Evolutionary conservation across 2,329 filamentous ascomycete species (phyloP), one percentile per base, ranked within the genome.

Genomic region (Stromatinia cepivora): DNA sequence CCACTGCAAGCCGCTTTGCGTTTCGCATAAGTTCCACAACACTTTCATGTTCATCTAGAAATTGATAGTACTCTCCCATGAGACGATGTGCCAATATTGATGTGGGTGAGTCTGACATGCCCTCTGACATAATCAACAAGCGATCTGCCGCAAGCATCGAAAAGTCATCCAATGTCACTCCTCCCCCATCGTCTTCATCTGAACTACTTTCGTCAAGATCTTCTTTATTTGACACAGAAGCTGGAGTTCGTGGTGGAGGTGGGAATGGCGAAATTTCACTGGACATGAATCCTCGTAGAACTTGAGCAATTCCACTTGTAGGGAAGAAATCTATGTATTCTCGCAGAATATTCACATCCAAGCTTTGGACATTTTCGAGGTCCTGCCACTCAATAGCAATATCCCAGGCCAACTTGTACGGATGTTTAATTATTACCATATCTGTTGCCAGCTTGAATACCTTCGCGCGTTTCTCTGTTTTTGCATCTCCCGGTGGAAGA

Each of bases 351-450:
- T 87, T 87, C 56, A 88, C 86, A 77, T 98, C 94, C 83, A 93
- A 91, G 36, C 92, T 87, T n/a, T 85, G 82, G 61, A 95, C 85
- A 59, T 87, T 87, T 74, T 92, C 88, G 54, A 88, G 82, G 79
- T 97, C 94, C 74, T 91, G 87, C 92, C 94, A 98, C 77, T 98
- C 92, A 70, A 99, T 84, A 42, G 91, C 86, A 71, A 97, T 90
- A 75, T 93, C 90, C 96, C 96, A 99, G 0, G 95, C 95, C 22
- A 96, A 84, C 72, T 90, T 88, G 80, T 90, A 97, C 0, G 93
- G 92, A 75, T 98, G 93, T 75, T 94, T 94, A 78, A 99, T 95
- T 70, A 97, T 92, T 71, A 99, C 94, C 92, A 99, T 97, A 71
- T 94, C 95, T 72, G 90, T 88, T 0, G 94, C 93, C 66, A 95